Evolutionary conservation across 805 yeast species (phyloP), one percentile per base, ranked within the genome.

Genomic region (Cyberlindnera americana): DNA sequence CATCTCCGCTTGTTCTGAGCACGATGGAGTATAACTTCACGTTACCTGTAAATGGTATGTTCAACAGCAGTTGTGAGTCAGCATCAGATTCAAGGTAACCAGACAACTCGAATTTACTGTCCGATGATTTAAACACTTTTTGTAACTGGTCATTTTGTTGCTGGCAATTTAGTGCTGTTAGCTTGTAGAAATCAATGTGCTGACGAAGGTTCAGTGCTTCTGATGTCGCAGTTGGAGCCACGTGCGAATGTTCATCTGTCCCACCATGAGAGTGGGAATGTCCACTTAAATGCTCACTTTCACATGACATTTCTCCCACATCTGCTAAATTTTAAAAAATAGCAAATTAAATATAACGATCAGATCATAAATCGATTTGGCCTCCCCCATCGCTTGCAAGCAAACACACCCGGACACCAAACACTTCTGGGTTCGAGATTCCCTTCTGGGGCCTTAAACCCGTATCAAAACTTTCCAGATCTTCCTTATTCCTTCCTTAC

Each of bases 21-120:
- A 84, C 75, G 1, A 91, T 49, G 3, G 95, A 83, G 56, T 77
- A 85, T 25, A 91, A 61, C 56, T 82, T 86, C 29, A 85, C 88
- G 18, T 74, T 65, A 1, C 83, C 84, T 11, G 82, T 78, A 53
- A 91, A 91, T 21, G 96, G 97, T 21, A 91, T 75, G 38, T 77
- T 74, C 23, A 91, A 49, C 23, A 90, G 73, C 49, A 90, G 48
- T 57, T 91, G 96, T 43, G 81, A 77, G 54, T 91, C 98, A 2
- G 84, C 78, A 57, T 90, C 96, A 1, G 85, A 76, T 60, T 76
- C 65, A 33, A 79, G 56, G 65, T 62, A 52, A 26, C 63, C 47
- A 65, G 78, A 44, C 9, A 75, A 48, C n/a, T 67, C 60, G 45
- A 75, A 77, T 51, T 75, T 74, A 6, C 69, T 65, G 2, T 69